Evolutionary conservation across 441 rosid genomes (phyloP).

Genomic region (Rhodomyrtus psidioides): DNA sequence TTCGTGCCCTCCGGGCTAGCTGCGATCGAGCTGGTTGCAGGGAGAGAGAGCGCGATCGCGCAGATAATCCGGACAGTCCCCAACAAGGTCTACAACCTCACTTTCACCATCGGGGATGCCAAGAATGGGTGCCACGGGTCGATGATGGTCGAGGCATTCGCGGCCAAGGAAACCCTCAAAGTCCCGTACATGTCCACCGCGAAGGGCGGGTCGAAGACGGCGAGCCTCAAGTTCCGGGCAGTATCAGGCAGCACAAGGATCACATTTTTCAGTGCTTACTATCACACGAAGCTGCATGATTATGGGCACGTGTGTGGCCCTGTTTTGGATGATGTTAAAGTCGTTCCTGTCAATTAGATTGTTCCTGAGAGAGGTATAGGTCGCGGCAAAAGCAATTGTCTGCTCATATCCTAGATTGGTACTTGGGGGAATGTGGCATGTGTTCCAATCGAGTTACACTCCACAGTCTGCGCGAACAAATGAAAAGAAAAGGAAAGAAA

Average conservation of each 20-base stretch:
- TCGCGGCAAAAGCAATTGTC: neutral
- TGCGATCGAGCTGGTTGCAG: conserved; percentile 43
- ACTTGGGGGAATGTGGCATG: neutral
- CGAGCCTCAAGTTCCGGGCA: conserved; percentile 28
- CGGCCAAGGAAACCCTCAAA: conserved; percentile 22
- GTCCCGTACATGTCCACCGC: conserved; percentile 22
- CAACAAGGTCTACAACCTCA: conserved; percentile 25
- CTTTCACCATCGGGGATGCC: conserved; percentile 45
- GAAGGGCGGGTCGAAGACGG: conserved; percentile 29
- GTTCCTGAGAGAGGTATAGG: neutral
- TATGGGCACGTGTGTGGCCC: conserved; percentile 63
- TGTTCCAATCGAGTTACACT: neutral
- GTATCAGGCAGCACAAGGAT: conserved; percentile 35
- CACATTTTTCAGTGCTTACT: conserved; percentile 44
- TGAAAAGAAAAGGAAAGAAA: too few species aligned
- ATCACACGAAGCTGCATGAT: conserved; percentile 50
- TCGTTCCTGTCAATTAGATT: conserved; percentile 2
- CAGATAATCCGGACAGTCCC: conserved; percentile 41
- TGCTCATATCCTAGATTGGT: neutral
- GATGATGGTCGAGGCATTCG: conserved; percentile 58
- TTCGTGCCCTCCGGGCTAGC: conserved; percentile 35
- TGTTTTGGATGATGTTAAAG: conserved; percentile 43
- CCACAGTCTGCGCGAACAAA: neutral
- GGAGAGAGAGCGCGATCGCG: conserved; percentile 58
- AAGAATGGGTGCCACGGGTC: conserved; percentile 50